A percentile compares a stretch with the other conserved stretches of the same genome.
phyloP scores from a whole-genome alignment of 1,284 basidiomycete genomes.

The Apiotrichum porosum region DNA sequence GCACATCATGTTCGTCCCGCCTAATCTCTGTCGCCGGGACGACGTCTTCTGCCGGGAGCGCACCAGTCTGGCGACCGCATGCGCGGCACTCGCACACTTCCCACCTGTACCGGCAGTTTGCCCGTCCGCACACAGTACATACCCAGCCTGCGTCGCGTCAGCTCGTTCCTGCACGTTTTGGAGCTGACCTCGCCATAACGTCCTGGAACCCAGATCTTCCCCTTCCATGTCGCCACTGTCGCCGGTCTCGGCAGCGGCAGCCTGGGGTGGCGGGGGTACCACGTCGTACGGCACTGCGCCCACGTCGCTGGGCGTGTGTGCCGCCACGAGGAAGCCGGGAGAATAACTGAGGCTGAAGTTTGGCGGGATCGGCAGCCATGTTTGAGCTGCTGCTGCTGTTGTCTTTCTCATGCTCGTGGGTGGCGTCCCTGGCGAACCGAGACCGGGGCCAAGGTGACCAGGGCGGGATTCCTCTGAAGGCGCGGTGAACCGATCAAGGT shows the following conservation, averaged over 20 bases:
- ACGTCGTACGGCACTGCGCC: conserved; percentile 23
- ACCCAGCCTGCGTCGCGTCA: conserved; percentile 33
- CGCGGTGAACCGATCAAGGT: conserved; percentile 9
- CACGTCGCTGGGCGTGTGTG: conserved; percentile 9
- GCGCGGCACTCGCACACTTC: conserved; percentile 30
- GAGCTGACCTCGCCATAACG: conserved; percentile 29
- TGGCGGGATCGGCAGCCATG: conserved; percentile 29
- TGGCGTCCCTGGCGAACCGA: too few relatives aligned
- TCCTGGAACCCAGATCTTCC: conserved; percentile 14
- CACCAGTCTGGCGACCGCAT: conserved; percentile 6
- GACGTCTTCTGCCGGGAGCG: conserved; percentile 3
- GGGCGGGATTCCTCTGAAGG: too few relatives aligned
- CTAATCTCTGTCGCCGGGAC: conserved; percentile 1
- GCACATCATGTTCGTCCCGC: neutral
- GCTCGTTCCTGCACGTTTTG: neutral
- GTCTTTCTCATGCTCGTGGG: too few relatives aligned
- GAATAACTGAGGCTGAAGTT: conserved; percentile 25
- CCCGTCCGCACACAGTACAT: conserved; percentile 34
- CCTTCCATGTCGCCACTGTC: too few relatives aligned
- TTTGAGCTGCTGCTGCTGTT: too few relatives aligned
- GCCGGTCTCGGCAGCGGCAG: neutral
- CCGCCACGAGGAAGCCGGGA: conserved; percentile 19
- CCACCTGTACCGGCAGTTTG: conserved; percentile 42
- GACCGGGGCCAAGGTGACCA: too few relatives aligned
- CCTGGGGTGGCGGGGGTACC: conserved; percentile 20